A percentile compares a stretch with the other conserved stretches of the same genome.
Conservation (phyloP, 2,329 filamentous ascomycete species). For the Fusarium guadeloupense region DNA sequence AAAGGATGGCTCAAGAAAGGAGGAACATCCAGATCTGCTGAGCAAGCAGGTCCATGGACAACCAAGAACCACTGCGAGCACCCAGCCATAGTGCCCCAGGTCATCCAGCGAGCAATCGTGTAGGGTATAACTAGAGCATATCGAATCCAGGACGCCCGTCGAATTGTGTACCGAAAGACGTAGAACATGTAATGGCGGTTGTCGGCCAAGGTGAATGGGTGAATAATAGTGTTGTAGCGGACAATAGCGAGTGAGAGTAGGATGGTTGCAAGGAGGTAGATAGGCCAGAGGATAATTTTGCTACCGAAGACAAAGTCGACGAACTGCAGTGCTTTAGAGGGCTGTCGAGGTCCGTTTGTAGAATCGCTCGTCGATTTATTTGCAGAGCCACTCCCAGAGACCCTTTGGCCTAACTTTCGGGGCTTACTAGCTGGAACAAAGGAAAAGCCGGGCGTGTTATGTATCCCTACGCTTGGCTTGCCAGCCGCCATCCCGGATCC, state of each 20-base stretch:
- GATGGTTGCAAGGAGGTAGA: constrained; percentile 50
- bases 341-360: background rate
- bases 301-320: constrained; percentile 39
- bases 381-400: background rate
- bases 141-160: constrained; percentile 68
- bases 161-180: constrained; percentile 84
- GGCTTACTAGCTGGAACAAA: constrained; percentile 4
- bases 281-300: constrained; percentile 49
- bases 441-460: background rate
- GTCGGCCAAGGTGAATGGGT: constrained; percentile 95
- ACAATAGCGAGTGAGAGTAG: constrained; percentile 61
- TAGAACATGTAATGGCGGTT: constrained; percentile 99
- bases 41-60: constrained; percentile 23
- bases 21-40: constrained; percentile 8
- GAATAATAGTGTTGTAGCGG: constrained; percentile 88
- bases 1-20: constrained; percentile 47
- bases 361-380: background rate
- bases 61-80: constrained; percentile 39
- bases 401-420: background rate
- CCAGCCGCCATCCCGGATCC: background rate
- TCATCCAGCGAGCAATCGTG: constrained; percentile 72
- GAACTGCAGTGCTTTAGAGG: constrained; percentile 22
- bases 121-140: constrained; percentile 78
- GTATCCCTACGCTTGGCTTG: background rate
- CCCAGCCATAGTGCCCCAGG: constrained; percentile 70